Evolutionary conservation across 208 protist genomes (phyloP).

Genomic region (Wallacemonas sp.): DNA sequence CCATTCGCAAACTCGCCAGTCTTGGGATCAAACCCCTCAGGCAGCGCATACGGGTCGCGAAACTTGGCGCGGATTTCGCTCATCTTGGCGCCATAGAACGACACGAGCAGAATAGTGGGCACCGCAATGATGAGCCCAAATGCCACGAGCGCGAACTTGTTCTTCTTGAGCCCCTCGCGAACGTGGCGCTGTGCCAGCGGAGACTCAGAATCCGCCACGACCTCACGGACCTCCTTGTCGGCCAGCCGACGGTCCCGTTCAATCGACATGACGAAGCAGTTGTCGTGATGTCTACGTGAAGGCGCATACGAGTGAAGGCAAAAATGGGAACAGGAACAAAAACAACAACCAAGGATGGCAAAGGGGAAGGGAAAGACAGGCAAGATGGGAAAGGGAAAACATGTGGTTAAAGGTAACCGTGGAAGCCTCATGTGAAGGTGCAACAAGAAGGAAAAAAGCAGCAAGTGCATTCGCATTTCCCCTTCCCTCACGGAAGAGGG

Average conservation of each 20-base stretch:
- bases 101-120: constrained; percentile 52
- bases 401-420: no score
- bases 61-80: constrained; percentile 57
- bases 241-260: constrained; percentile 49
- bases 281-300: background rate
- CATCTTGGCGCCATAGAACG: constrained; percentile 74
- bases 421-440: no score
- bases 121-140: constrained; percentile 48
- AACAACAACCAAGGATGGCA: no score
- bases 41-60: constrained; percentile 72
- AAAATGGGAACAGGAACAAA: background rate
- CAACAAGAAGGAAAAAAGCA: no score
- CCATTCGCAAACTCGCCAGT: constrained; percentile 36
- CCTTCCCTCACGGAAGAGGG: no score
- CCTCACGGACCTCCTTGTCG: constrained; percentile 60
- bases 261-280: constrained; percentile 24
- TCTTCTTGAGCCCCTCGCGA: constrained; percentile 64
- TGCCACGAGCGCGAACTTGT: constrained; percentile 61
- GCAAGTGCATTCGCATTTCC: no score
- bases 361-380: no score
- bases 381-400: no score
- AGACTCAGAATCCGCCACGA: constrained; percentile 64
- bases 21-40: constrained; percentile 71
- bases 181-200: constrained; percentile 68
- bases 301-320: background rate